Conservation (phyloP, 805 yeast species). For the Metschnikowia kofuensis region DNA sequence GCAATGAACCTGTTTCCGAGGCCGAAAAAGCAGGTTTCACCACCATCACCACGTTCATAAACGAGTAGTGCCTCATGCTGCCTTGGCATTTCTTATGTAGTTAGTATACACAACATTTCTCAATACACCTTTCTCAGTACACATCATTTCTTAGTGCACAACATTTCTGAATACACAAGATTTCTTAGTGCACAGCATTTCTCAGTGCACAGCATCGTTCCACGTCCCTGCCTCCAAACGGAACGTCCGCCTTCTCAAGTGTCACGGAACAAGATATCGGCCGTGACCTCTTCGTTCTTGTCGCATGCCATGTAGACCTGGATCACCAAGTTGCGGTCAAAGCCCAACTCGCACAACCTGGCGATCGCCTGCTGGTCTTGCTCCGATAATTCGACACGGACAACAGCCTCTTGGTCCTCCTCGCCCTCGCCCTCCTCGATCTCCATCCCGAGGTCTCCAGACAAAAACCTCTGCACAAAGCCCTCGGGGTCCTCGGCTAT, state of each 20-base stretch:
- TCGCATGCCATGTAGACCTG: constrained; percentile 98
- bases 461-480: constrained; percentile 69
- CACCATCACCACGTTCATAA: constrained; percentile 7
- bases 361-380: constrained; percentile 88
- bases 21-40: constrained; percentile 23
- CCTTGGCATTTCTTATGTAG: background rate
- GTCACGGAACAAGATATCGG: constrained; percentile 74
- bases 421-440: constrained; percentile 35
- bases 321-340: constrained; percentile 80
- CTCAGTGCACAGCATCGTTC: too few species aligned
- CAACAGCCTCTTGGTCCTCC: constrained; percentile 30
- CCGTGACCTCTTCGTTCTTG: constrained; percentile 94
- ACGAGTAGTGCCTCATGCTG: background rate
- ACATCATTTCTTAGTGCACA: too few species aligned
- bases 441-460: constrained; percentile 47
- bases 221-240: too few species aligned
- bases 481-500: constrained; percentile 89
- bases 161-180: too few species aligned
- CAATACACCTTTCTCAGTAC: too few species aligned
- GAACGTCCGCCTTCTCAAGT: background rate
- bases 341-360: constrained; percentile 89
- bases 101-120: too few species aligned
- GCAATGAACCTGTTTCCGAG: constrained; percentile 55
- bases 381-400: constrained; percentile 63
- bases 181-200: too few species aligned